These are phyloP conservation scores for Didymella sp. DNA, from an alignment of 2,329 filamentous ascomycete species.

Conservation along the genomic window DNA sequence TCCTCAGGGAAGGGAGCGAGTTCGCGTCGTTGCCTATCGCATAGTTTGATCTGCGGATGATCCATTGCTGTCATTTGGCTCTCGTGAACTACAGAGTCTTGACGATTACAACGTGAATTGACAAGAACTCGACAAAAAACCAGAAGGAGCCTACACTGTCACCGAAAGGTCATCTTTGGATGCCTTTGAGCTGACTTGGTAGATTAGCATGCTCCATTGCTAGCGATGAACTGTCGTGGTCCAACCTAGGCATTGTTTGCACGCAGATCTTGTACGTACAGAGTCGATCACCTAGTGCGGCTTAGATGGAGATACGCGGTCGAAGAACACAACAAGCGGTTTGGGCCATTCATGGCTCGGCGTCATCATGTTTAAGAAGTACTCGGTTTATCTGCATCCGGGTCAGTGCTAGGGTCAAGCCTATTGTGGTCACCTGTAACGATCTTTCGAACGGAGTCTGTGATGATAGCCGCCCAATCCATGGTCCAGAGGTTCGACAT, in stretches of 20 bases:
- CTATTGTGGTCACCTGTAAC: not conserved
- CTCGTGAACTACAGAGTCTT: not conserved
- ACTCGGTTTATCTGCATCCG: not conserved
- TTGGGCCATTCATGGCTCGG: not conserved
- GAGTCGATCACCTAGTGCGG: not conserved
- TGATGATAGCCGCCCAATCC: not conserved
- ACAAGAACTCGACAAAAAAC: not conserved
- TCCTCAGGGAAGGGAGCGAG: not conserved
- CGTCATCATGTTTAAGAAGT: not conserved
- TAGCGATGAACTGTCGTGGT: too few species aligned
- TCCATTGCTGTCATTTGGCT: not conserved
- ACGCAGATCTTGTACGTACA: not conserved
- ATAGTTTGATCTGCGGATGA: not conserved
- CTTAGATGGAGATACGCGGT: not conserved
- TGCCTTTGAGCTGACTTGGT: not conserved
- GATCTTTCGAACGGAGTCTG: not conserved
- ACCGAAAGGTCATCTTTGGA: not conserved
- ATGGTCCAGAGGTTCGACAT: not conserved
- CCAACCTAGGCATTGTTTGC: not conserved
- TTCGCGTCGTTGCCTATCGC: not conserved
- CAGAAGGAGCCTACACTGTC: not conserved
- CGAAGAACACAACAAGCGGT: not conserved
- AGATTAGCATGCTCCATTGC: not conserved
- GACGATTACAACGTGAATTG: not conserved
- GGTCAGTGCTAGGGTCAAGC: not conserved